A percentile compares a stretch with the other conserved stretches of the same genome.
phyloP scores from a whole-genome alignment of 441 rosid species.

The Corymbia citriodora region DNA sequence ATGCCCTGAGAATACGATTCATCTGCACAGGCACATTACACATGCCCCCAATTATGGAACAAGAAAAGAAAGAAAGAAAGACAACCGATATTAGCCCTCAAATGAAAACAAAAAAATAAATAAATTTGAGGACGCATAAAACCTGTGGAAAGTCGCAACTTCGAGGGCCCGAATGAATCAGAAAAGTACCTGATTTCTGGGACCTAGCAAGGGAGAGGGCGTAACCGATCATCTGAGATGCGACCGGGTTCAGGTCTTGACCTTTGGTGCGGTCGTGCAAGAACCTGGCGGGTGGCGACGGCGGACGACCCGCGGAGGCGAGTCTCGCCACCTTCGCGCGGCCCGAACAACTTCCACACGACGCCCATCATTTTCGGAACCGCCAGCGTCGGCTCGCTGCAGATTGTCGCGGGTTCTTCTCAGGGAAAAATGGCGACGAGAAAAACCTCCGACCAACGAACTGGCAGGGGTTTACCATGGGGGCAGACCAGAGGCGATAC shows the following conservation, averaged over 20 bases:
- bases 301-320: background rate
- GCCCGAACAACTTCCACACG: background rate
- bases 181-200: slow-evolving; percentile 52
- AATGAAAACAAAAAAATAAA: too few species aligned
- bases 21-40: slow-evolving; percentile 26
- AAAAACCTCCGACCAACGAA: background rate
- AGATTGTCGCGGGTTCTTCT: background rate
- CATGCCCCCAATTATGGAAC: background rate
- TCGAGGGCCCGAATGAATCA: background rate
- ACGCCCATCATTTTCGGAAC: background rate
- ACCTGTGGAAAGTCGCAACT: background rate
- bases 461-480: background rate
- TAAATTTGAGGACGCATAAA: background rate
- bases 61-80: background rate
- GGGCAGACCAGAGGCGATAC: too few species aligned
- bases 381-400: background rate
- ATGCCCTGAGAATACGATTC: slow-evolving; percentile 72
- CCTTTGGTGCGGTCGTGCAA: slow-evolving; percentile 43
- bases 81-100: background rate
- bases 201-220: slow-evolving; percentile 71
- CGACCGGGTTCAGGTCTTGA: slow-evolving; percentile 50
- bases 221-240: slow-evolving; percentile 82
- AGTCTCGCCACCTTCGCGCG: background rate
- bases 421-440: background rate
- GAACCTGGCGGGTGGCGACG: slow-evolving; percentile 24